Evolutionary conservation across 2,329 filamentous ascomycete genomes (phyloP).

Genomic region (Colletotrichum navitas): DNA sequence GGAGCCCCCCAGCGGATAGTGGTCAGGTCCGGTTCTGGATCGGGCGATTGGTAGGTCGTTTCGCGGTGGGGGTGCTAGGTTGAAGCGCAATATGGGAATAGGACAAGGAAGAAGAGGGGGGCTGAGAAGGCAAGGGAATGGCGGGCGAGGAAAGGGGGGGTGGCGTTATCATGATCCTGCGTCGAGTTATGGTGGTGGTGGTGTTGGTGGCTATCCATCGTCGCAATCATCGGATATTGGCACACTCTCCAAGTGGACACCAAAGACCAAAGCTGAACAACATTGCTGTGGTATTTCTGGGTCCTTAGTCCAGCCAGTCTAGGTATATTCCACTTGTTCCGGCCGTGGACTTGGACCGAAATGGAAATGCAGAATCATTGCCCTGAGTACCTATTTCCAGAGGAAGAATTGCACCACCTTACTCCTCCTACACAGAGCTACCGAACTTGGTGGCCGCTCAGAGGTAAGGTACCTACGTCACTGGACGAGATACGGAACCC

Average conservation of each 20-base stretch:
- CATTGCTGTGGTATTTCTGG: conserved; percentile 7
- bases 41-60: conserved; percentile 28
- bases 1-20: conserved; percentile 14
- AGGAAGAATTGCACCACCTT: conserved; percentile 20
- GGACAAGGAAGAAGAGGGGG: conserved; percentile 7
- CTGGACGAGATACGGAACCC: conserved; percentile 27
- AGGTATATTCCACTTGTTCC: conserved; percentile 1
- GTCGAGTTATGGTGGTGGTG: conserved; percentile 1
- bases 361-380: conserved; percentile 6
- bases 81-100: background rate
- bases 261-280: conserved; percentile 14
- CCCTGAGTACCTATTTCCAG: background rate
- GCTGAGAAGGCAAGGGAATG: background rate
- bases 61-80: background rate
- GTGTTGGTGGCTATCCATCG: conserved; percentile 25
- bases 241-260: conserved; percentile 22
- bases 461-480: conserved; percentile 29
- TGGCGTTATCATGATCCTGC: background rate
- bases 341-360: conserved; percentile 7
- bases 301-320: conserved; percentile 9
- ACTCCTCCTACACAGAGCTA: background rate
- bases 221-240: conserved; percentile 18
- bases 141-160: conserved; percentile 6
- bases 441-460: conserved; percentile 16
- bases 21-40: conserved; percentile 18